Evolutionary conservation across 2,329 filamentous ascomycete species (phyloP), one percentile per base, ranked within the genome.

Genomic region (Penicillium occitanis): DNA sequence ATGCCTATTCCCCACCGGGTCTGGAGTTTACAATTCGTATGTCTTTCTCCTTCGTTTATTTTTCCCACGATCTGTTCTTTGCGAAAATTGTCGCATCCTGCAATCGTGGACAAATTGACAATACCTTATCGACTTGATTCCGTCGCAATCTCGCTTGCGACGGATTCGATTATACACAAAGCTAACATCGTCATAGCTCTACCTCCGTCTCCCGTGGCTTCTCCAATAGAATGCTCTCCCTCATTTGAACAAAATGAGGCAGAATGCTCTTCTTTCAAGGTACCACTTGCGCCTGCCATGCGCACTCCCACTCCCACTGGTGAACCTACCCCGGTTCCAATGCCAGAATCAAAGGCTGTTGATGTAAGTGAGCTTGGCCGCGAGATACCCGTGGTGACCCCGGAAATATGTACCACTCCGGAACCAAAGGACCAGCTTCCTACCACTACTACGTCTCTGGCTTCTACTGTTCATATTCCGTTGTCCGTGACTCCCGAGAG

Each of bases 21-120:
- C 69, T 75, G 73, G 73, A 73, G 68, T 73, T 76, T 70, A 70
- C 73, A 68, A 77, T 73, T 67, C 76, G 78, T 80, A 76, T 67
- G 76, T 77, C 66, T 55, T 30, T 58, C 37, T 33, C 17, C 10
- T 63, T 33, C 13, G 13, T 28, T 51, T 17, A 28, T 58, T 60
- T 57, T 53, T 62, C 61, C 59, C 40, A 67, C 28, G 19, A 19
- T 63, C 28, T 63, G 57, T 65, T 68, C 67, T 64, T 62, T 69
- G 68, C 55, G 25, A 57, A 57, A 59, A 63, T 58, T 46, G 8
- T 57, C 33, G 50, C 35, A 22, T 53, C 53, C 17, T 58, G 28
- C 48, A 42, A n/a, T 11, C 40, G 60, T 25, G 48, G 17, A 22
- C 22, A 11, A 25, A 50, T 35, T 37, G 30, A 28, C 40, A 37